phyloP scores from a whole-genome alignment of 176 grass and related monocot genomes.

The Oryza coarctata region DNA sequence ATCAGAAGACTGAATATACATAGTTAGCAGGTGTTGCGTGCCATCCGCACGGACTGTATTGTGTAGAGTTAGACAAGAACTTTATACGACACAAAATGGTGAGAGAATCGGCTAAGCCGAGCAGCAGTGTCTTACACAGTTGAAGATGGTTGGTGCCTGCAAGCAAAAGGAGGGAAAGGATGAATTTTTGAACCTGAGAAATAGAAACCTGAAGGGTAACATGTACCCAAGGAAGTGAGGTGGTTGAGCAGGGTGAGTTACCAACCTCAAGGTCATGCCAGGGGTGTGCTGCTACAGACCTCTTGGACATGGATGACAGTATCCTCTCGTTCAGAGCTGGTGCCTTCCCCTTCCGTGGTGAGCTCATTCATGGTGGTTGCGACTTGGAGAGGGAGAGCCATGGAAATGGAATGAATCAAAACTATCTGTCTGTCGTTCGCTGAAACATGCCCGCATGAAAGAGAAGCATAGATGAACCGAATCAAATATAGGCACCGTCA shows the following conservation, averaged over 20 bases:
- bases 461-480: neutral
- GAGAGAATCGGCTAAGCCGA: neutral
- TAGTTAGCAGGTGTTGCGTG: neutral
- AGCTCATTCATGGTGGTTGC: conserved; percentile 17
- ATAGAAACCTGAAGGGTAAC: neutral
- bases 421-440: no score
- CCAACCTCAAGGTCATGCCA: conserved; percentile 97
- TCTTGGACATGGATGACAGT: conserved; percentile 64
- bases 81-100: no score
- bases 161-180: neutral
- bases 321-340: conserved; percentile 80
- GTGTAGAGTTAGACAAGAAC: neutral
- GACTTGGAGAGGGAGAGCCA: conserved; percentile 55
- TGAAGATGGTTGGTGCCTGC: conserved; percentile 77
- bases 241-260: conserved; percentile 6
- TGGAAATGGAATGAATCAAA: conserved; percentile 6
- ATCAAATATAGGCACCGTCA: neutral
- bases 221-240: neutral
- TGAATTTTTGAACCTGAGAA: neutral
- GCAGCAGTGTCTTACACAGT: conserved; percentile 52
- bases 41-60: neutral
- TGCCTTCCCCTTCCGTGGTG: conserved; percentile 4
- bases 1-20: neutral
- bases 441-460: neutral
- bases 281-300: conserved; percentile 82